Evolutionary conservation across 2,329 filamentous ascomycete genomes (phyloP), one percentile per base, ranked within the genome.

Genomic region (Colletotrichum tofieldiae): DNA sequence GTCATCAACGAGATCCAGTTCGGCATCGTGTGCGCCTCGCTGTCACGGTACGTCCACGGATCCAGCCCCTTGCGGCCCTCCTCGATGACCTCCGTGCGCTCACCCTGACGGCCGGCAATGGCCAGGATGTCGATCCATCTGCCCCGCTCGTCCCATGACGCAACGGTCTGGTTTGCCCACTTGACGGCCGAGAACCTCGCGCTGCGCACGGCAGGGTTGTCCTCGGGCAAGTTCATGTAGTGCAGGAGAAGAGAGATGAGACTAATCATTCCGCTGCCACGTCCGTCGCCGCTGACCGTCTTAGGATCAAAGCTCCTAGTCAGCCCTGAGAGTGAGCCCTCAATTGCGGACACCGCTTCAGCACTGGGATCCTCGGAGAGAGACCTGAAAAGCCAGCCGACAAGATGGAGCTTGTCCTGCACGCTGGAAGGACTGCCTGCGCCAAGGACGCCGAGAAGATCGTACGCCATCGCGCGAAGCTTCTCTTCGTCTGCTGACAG

Each of bases 101-200:
- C 93, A 62, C 90, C 88, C 3, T 84, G 81, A 3, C 87, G 87
- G 16, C 91, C 91, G 20, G 90, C 91, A 11, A 96, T 85, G 9
- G 95, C 96, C 61, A 98, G 86, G 20, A 98, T 89, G 79, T 98
- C 91, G 58, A 98, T 93, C 94, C 94, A 98, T 60, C 96, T 90
- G 35, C 91, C 96, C 47, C 92, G 86, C 12, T 94, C 87, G 77
- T 98, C 94, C 26, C 87, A 87, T 76, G 94, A 98, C 0, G 93
- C 90, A 6, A 99, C 85, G 77, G 94, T 97, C 62, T 94, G 89
- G 79, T 98, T 98, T 14, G 94, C 94, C 86, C 96, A 98, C 70
- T 96, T 93, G 9, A 96, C 92, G 32, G 92, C 92, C 26, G 94
- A 92, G 82, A 95, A 96, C 9, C 94, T 91, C 43, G 93, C 93